Conservation (phyloP, 2,329 filamentous ascomycete genomes). For the Calonectria leucothoes region DNA sequence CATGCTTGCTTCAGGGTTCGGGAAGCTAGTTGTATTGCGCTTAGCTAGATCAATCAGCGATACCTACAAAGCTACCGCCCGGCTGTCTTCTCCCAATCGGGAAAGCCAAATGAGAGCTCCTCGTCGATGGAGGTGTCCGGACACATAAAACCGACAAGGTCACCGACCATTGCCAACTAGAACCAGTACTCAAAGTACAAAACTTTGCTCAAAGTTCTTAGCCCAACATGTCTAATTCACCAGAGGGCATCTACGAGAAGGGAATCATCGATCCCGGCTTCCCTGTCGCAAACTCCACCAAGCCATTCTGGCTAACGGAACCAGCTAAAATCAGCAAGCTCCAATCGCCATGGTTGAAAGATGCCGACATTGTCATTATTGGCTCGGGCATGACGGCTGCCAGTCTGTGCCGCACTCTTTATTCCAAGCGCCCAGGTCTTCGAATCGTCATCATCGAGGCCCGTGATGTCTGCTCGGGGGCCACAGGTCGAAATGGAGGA, state of each 20-base stretch:
- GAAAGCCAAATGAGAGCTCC: neutral
- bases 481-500: constrained; percentile 40
- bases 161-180: neutral
- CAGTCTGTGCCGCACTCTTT: constrained; percentile 24
- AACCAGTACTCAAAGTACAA: neutral
- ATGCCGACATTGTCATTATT: constrained; percentile 33
- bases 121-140: neutral
- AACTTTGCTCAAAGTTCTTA: neutral
- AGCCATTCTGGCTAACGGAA: constrained; percentile 31
- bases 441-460: constrained; percentile 32
- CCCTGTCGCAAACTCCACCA: constrained; percentile 29
- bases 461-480: constrained; percentile 30
- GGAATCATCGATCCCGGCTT: constrained; percentile 33
- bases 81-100: neutral
- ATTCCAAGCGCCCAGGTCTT: constrained; percentile 21
- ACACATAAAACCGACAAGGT: neutral
- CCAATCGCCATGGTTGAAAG: constrained; percentile 25
- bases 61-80: neutral
- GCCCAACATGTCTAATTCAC: constrained; percentile 28
- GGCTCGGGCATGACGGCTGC: constrained; percentile 37
- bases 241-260: constrained; percentile 35
- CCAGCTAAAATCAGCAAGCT: constrained; percentile 23
- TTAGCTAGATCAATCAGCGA: neutral
- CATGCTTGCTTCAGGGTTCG: neutral
- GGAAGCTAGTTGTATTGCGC: neutral